These are phyloP conservation scores for Musa acuminata DNA, from an alignment of 176 grass and related monocot species.

Conservation along the genomic window DNA sequence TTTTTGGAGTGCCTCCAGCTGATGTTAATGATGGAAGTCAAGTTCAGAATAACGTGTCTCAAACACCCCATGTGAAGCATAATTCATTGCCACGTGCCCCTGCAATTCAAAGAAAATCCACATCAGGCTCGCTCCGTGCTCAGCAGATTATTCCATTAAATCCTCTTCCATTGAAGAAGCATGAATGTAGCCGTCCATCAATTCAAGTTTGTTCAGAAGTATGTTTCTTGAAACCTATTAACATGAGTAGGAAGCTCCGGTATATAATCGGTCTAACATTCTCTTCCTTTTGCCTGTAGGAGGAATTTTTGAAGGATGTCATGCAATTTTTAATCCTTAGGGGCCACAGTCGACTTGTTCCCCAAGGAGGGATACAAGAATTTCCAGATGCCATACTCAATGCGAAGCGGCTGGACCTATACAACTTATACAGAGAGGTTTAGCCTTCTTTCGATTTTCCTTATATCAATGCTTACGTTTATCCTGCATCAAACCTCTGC, in stretches of 20 bases:
- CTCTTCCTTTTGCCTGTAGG: conserved; percentile 20
- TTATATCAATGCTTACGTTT: conserved; percentile 7
- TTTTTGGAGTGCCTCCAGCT: conserved; percentile 43
- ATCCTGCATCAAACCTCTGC: not conserved
- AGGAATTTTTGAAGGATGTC: conserved; percentile 90
- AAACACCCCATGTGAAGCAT: conserved; percentile 45
- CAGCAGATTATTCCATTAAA: conserved; percentile 72
- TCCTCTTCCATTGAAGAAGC: conserved; percentile 94
- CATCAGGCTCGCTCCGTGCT: conserved; percentile 41
- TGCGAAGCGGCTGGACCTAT: conserved; percentile 93
- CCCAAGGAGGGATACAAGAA: conserved; percentile 81
- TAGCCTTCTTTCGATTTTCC: not conserved
- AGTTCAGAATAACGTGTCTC: conserved; percentile 27
- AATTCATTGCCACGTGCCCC: conserved; percentile 38
- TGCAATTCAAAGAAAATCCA: conserved; percentile 62
- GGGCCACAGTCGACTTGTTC: conserved; percentile 80
- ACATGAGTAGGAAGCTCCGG: conserved; percentile 3
- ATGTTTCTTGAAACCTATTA: conserved; percentile 1
- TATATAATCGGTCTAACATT: conserved; percentile 10
- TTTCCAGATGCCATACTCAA: conserved; percentile 96
- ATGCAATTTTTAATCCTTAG: conserved; percentile 84
- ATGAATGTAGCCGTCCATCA: conserved; percentile 64
- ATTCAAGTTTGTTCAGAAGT: conserved; percentile 88
- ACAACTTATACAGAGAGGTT: conserved; percentile 97
- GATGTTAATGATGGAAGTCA: conserved; percentile 37